Base-by-base conservation (phyloP, 2,329 filamentous ascomycete species). In the Curvularia eragrostidis region DNA sequence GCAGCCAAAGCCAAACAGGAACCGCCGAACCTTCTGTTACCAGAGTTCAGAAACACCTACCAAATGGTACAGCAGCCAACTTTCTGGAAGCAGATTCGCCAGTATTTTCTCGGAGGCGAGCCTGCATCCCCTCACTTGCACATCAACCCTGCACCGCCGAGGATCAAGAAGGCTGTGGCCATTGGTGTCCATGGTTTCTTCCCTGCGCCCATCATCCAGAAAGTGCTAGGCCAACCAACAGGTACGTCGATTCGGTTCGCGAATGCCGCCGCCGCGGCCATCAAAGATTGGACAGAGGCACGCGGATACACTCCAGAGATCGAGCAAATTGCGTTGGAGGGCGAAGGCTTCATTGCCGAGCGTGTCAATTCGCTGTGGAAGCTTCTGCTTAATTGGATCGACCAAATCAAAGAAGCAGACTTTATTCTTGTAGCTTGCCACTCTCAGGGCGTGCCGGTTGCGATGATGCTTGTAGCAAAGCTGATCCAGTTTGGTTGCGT, bases 171-270 rank as follows among this genome's bases (percentile, higher is more conserved):
- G 65, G 95, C 95, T 12, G 83, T 99, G 5, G 93, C 93, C 1
- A 97, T 99, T 65, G 95, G 95, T 38, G 87, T 99, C 1, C 95
- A 99, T 75, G 95, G 95, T 0, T 90, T 96, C 59, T 97, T 98
- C 65, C 95, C 95, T 1, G 92, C 92, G 0, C 87, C 90, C 0
- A 86, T 96, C 41, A 83, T 99, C 34, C 89, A 95, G n/a, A 90
- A 89, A 19, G 90, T 99, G 66, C 89, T 98, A 15, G 95, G 95
- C 0, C 94, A 97, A 68, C 95, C 95, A 0, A 99, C 93, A 0
- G 95, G 95, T 5, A 99, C 95, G 0, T 98, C 94, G 0, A 87
- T 98, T 55, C 89, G 93, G 39, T 99, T 99, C 72, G 92, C 93
- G 9, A 94, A 91, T 62, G 89, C 94, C 70, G 91, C 90, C 18